Percentiles rank a stretch among this genome's conserved stretches.
phyloP scores from a whole-genome alignment of 2,329 filamentous ascomycete species.

The Epichloe brachyelytri region DNA sequence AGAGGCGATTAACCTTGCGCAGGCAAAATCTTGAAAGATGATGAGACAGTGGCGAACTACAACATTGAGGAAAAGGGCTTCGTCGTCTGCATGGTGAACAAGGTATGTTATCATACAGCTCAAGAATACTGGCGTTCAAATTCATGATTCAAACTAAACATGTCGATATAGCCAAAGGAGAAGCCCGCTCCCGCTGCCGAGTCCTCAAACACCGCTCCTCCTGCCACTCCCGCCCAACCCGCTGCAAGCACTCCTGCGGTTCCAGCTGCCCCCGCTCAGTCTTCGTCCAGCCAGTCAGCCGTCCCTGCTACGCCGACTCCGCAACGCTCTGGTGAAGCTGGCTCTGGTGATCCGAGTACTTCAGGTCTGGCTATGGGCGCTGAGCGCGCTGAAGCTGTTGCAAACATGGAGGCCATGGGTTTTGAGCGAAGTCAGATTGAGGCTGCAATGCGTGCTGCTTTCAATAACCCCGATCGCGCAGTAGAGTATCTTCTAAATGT shows the following conservation, averaged over 20 bases:
- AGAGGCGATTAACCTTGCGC: constrained; percentile 12
- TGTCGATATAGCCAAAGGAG: constrained; percentile 36
- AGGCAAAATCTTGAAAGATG: constrained; percentile 99
- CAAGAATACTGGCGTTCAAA: neutral
- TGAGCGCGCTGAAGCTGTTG: constrained; percentile 68
- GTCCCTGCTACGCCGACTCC: constrained; percentile 42
- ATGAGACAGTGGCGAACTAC: constrained; percentile 90
- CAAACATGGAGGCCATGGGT: constrained; percentile 95
- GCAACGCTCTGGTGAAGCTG: constrained; percentile 26
- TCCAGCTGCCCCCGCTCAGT: constrained; percentile 27
- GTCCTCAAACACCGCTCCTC: constrained; percentile 46
- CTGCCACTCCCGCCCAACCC: constrained; percentile 40
- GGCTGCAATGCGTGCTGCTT: constrained; percentile 88
- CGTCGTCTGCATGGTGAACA: constrained; percentile 95
- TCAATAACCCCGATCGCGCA: constrained; percentile 91
- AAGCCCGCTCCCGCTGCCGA: constrained; percentile 47
- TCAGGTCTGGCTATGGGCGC: constrained; percentile 78
- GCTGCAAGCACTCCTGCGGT: constrained; percentile 50
- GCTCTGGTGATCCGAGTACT: constrained; percentile 36
- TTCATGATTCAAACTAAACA: neutral
- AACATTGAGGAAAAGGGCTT: constrained; percentile 99
- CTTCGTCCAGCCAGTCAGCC: constrained; percentile 34
- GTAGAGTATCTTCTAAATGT: constrained; percentile 91
- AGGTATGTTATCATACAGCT: constrained; percentile 44
- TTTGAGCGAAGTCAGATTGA: constrained; percentile 84